Evolutionary conservation across 1,284 basidiomycete species (phyloP).

Genomic region (Heterobasidion annosum): DNA sequence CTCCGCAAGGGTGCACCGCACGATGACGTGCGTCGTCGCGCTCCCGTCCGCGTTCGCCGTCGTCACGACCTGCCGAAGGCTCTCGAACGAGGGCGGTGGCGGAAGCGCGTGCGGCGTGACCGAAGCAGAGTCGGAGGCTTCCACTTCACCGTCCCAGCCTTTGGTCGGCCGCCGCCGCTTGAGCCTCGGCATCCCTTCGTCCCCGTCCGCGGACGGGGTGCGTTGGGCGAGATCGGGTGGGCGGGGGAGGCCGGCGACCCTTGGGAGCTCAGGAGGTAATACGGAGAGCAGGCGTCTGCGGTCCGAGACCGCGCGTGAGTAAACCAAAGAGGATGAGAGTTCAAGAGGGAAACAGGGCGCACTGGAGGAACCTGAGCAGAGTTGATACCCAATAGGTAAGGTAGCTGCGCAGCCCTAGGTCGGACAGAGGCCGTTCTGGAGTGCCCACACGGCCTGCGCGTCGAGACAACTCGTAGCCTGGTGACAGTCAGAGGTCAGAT

Average conservation of each 20-base stretch:
- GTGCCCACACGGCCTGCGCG: constrained; percentile 77
- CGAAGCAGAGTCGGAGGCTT: constrained; percentile 8
- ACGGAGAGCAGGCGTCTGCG: constrained; percentile 50
- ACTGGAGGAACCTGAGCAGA: constrained; percentile 76
- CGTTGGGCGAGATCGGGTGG: constrained; percentile 23
- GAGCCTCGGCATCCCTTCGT: constrained; percentile 20
- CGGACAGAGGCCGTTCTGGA: constrained; percentile 91
- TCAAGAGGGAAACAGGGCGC: constrained; percentile 15
- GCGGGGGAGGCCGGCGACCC: constrained; percentile 25
- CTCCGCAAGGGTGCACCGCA: constrained; percentile 60
- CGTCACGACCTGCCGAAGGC: constrained; percentile 45
- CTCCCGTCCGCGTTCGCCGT: constrained; percentile 52
- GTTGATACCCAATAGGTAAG: constrained; percentile 88
- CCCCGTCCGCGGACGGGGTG: constrained; percentile 26
- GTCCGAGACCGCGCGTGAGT: not conserved
- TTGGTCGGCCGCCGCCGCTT: constrained; percentile 36
- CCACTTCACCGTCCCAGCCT: constrained; percentile 57
- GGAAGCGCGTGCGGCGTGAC: not conserved
- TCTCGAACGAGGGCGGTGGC: constrained; percentile 1
- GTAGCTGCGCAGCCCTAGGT: constrained; percentile 87
- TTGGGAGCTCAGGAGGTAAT: constrained; percentile 41
- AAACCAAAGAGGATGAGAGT: not conserved
- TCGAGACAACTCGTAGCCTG: constrained; percentile 88
- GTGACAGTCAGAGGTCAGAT: not conserved
- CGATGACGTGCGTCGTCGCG: constrained; percentile 53